Conservation (phyloP, 2,329 filamentous ascomycete genomes). For the Fusarium sp. region DNA sequence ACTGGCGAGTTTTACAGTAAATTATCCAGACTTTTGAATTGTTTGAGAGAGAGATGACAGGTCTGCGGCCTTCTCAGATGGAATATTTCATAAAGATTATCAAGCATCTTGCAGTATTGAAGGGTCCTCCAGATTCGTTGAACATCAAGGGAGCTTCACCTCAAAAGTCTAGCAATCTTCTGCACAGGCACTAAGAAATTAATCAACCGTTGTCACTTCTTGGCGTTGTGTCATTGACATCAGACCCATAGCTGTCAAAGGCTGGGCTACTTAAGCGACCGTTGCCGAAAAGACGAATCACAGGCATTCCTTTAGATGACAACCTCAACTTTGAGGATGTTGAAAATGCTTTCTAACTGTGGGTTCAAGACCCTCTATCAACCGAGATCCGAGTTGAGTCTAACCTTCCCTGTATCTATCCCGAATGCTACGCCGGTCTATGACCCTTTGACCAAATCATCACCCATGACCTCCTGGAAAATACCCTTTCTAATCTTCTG, state of each 20-base stretch:
- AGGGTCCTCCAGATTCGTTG: neutral
- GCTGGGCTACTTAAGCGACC: conserved; percentile 10
- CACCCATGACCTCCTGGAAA: conserved; percentile 34
- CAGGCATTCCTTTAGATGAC: neutral
- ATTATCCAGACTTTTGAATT: neutral
- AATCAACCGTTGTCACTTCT: conserved; percentile 2
- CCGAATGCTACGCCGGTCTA: neutral
- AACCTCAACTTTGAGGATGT: neutral
- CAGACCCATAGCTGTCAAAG: neutral
- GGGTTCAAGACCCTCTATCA: neutral
- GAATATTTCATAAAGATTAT: neutral
- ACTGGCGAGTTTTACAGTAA: neutral
- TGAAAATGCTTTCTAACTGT: neutral
- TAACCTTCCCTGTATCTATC: neutral
- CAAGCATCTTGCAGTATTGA: neutral
- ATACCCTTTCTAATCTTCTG: conserved; percentile 56
- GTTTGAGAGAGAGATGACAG: neutral
- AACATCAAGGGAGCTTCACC: neutral
- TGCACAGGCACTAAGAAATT: neutral
- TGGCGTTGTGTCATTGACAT: conserved; percentile 5
- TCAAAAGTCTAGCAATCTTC: neutral
- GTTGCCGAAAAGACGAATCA: conserved; percentile 22
- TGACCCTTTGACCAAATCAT: conserved; percentile 6
- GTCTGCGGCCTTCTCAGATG: neutral
- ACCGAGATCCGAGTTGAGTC: neutral